Base-by-base conservation (phyloP, 306 rosid genomes). In the Rubus parviflorus region DNA sequence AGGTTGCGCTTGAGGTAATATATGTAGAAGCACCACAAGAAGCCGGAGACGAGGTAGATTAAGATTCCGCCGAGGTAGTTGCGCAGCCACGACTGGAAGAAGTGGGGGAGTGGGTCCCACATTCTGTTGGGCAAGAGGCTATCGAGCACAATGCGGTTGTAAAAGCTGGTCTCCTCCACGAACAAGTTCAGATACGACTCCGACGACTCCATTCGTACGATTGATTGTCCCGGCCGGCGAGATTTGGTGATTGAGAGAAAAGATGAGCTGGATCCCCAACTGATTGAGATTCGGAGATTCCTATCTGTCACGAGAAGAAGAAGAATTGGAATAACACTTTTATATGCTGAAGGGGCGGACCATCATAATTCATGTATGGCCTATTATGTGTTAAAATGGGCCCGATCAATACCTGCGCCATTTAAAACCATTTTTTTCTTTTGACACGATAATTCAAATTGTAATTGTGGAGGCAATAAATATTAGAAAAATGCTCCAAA, bases 51-150 rank as follows among this genome's bases (percentile, higher is more conserved):
- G 52, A 95, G 41, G 88, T 95, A 95, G 70, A 92, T 70, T 6
- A 86, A 64, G 46, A 75, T 62, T 1, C 96, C 98, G 7, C 91
- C 97, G 63, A 95, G 70, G 92, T 79, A 92, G 84, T 95, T 92
- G 11, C 97, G 92, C 16, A 95, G 86, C 98, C 98, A 95, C 0
- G 92, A 80, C 80, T 89, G 98, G 48, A 84, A 11, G 75, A 92
- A 88, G 70, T 83, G 95, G 0, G 97, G 97, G 30, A 95, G 87
- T 54, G 92, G 89, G 71, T 47, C 82, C 90, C 90, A 90, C 80
- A 58, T 1, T 14, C 14, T 0, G 0, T 40, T 49, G 0, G 97
- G 97, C 70, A 92, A 79, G n/a, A 92, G 70, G 40, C 20, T 41
- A 0, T 83, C 88, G 1, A 95, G 86, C 15, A 95, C 85, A 83